phyloP scores from a whole-genome alignment of 192 early-diverging fungal genomes.

The Paraglomus brasilianum region DNA sequence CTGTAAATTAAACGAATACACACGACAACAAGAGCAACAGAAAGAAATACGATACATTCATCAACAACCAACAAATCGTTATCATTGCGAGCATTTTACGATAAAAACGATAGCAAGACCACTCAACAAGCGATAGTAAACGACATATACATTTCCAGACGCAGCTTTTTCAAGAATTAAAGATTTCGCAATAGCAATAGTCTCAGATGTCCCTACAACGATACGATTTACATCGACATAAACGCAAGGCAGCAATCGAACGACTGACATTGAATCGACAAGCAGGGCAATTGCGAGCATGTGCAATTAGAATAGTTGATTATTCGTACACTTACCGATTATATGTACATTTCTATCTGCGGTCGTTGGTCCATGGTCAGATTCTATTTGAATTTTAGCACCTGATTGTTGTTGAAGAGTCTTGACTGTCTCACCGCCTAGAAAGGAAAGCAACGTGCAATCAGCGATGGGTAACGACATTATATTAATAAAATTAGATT shows the following conservation, averaged over 20 bases:
- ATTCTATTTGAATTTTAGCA: slow-evolving; percentile 62
- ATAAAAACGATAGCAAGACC: slow-evolving; percentile 29
- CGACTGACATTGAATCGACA: slow-evolving; percentile 32
- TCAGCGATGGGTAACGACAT: too few relatives aligned
- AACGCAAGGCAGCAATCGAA: slow-evolving; percentile 28
- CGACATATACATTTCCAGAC: slow-evolving; percentile 34
- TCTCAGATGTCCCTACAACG: slow-evolving; percentile 31
- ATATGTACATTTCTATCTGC: slow-evolving; percentile 40
- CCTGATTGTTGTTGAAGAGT: slow-evolving; percentile 59
- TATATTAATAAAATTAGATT: neutral
- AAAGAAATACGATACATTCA: slow-evolving; percentile 4
- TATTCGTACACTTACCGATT: slow-evolving; percentile 25
- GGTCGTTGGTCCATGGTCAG: slow-evolving; percentile 39
- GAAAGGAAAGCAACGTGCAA: slow-evolving; percentile 20
- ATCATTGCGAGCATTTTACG: neutral
- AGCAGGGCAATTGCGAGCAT: slow-evolving; percentile 7
- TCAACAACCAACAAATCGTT: neutral
- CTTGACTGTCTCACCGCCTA: slow-evolving; percentile 61
- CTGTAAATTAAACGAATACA: neutral
- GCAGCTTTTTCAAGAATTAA: slow-evolving; percentile 36
- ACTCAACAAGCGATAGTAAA: slow-evolving; percentile 31
- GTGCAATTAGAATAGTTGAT: slow-evolving; percentile 14
- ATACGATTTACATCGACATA: slow-evolving; percentile 12
- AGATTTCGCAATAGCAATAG: slow-evolving; percentile 31
- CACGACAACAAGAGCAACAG: neutral